These are phyloP conservation scores for Strigomonas galati DNA, from an alignment of 208 protist species.

Conservation along the genomic window DNA sequence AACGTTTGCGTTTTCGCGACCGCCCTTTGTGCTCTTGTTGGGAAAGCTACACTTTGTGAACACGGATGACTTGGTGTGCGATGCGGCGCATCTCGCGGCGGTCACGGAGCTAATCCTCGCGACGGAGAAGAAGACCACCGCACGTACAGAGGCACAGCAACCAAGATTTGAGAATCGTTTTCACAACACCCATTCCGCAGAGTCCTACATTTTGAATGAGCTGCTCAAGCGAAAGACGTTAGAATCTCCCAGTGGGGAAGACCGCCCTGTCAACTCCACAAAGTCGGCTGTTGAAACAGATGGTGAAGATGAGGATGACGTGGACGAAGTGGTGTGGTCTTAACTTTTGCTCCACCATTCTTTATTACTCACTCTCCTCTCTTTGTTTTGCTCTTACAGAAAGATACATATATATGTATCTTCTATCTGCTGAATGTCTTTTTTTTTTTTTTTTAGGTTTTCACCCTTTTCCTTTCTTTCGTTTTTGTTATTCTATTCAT, in stretches of 20 bases:
- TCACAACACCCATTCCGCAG: too few species aligned
- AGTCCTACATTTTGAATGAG: too few species aligned
- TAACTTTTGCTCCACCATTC: background rate
- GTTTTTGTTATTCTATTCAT: too few species aligned
- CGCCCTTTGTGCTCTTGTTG: constrained; percentile 24
- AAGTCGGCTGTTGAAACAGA: too few species aligned
- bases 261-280: too few species aligned
- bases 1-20: constrained; percentile 21
- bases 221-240: too few species aligned
- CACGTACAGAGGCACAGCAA: too few species aligned
- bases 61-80: constrained; percentile 28
- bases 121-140: background rate
- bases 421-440: background rate
- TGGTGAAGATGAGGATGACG: too few species aligned
- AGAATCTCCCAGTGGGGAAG: too few species aligned
- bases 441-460: constrained; percentile 19
- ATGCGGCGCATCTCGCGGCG: background rate
- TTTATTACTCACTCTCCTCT: background rate
- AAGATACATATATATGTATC: background rate
- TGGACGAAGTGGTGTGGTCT: too few species aligned
- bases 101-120: background rate
- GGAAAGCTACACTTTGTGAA: constrained; percentile 31
- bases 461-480: constrained; percentile 15
- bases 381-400: background rate
- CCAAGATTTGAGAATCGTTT: too few species aligned